Base-by-base conservation (phyloP, 2,329 filamentous ascomycete genomes). In the Xylaria multiplex region DNA sequence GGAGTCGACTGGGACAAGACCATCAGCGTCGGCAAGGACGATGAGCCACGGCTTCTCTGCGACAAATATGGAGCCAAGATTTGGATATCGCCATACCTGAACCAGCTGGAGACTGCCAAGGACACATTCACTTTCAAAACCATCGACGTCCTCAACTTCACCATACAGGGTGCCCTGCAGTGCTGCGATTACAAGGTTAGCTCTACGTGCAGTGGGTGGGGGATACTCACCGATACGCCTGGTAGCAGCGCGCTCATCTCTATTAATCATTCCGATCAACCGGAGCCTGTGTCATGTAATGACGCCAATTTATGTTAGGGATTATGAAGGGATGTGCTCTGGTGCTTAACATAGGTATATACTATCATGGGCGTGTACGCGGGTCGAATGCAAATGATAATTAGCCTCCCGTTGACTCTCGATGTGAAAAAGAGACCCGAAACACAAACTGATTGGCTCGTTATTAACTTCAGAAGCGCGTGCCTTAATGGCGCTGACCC, bases 1-100 rank as follows among this genome's bases (percentile, higher is more conserved):
- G 16, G 6, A 6, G 3, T 16, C 9, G 13, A 3, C 40, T 4
- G 16, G 9, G 49, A 14, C 9, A 7, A 24, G 16, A 45, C 59
- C 19, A 62, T 55, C 40, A 55, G 27, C 30, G 22, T 62, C 27
- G 46, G 16, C 19, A 43, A n/a, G 27, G 43, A 24, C 57, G 57
- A 49, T 19, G 32, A 50, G 13, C 57, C 57, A 32, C 19, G n/a
- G 45, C 57, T 59, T 3, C 46, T 59, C 37, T 59, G 57, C 8
- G 45, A 52, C 14, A n/a, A 52, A 2, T 19, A 40, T 9, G n/a
- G 30, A 13, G 48, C 45, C 45, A 59, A 59, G 32, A 35, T 59
- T 32, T 59, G 57, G 57, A 59, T 59, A 13, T 2, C 35, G 48
- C 46, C 40, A 2, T 60, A 40, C 37, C 37, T 40, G 37, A 40